A percentile compares a stretch with the other conserved stretches of the same genome.
These are phyloP conservation scores for Gossypium arboreum DNA, from an alignment of 345 rosid genomes.

Conservation along the genomic window DNA sequence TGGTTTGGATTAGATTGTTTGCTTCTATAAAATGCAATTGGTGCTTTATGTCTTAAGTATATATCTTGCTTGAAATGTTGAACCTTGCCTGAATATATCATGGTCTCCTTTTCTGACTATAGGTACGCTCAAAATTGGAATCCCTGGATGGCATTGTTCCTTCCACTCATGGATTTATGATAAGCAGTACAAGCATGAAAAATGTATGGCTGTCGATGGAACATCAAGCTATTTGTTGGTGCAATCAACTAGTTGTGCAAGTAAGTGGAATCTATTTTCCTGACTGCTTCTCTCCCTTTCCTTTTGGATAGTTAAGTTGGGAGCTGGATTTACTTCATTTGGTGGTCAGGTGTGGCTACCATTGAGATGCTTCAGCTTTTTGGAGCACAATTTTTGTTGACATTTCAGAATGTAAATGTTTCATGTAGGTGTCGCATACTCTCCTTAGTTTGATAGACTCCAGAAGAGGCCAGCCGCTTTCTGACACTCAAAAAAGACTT, in stretches of 20 bases:
- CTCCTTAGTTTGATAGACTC: slow-evolving; percentile 90
- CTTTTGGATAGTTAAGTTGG: slow-evolving; percentile 8
- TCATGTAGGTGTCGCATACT: slow-evolving; percentile 85
- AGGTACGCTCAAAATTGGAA: slow-evolving; percentile 85
- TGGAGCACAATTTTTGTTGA: neutral
- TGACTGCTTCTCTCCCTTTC: neutral
- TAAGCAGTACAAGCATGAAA: slow-evolving; percentile 84
- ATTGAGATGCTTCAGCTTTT: neutral
- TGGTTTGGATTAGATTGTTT: slow-evolving; percentile 11
- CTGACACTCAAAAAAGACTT: slow-evolving; percentile 59
- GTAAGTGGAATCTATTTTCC: slow-evolving; percentile 41
- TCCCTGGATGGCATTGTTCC: slow-evolving; percentile 94
- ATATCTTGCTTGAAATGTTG: neutral
- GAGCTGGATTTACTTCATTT: neutral
- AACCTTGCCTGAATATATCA: neutral
- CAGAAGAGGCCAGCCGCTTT: slow-evolving; percentile 60
- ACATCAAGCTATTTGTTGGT: slow-evolving; percentile 97
- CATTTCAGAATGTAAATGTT: slow-evolving; percentile 27
- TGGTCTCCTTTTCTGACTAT: slow-evolving; percentile 19
- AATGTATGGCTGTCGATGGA: slow-evolving; percentile 99
- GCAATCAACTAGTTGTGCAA: slow-evolving; percentile 95
- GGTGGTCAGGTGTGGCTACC: neutral
- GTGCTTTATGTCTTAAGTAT: neutral
- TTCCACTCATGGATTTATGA: slow-evolving; percentile 79
- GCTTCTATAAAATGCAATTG: neutral